Percentiles rank a stretch among this genome's conserved stretches.
These are phyloP conservation scores for Durio zibethinus DNA, from an alignment of 345 rosid species.

Conservation along the genomic window DNA sequence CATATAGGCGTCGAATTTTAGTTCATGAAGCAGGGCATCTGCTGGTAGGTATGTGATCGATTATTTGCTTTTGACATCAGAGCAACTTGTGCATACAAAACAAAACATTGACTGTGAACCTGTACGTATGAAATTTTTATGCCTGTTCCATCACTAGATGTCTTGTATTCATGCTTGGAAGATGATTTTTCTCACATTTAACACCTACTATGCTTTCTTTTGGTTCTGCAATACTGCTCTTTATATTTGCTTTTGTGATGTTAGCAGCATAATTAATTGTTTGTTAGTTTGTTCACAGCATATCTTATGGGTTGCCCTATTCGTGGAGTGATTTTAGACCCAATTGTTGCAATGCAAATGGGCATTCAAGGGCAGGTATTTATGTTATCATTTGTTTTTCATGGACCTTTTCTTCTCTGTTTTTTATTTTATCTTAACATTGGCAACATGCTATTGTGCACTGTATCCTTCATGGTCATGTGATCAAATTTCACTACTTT, in stretches of 20 bases:
- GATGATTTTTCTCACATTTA: slow-evolving; percentile 4
- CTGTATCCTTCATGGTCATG: neutral
- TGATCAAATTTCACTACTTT: neutral
- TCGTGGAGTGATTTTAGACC: slow-evolving; percentile 92
- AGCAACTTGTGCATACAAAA: neutral
- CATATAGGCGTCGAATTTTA: slow-evolving; percentile 69
- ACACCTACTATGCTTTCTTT: neutral
- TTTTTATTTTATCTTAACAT: neutral
- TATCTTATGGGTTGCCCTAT: slow-evolving; percentile 96
- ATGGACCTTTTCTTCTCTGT: neutral
- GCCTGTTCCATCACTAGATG: neutral
- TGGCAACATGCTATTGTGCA: neutral
- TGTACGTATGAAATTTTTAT: neutral
- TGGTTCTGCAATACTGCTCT: neutral
- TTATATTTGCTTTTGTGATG: neutral
- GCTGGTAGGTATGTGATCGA: slow-evolving; percentile 51
- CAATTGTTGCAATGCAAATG: slow-evolving; percentile 83
- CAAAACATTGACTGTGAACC: neutral
- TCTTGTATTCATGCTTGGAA: neutral
- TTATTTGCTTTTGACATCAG: slow-evolving; percentile 6
- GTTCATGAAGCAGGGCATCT: slow-evolving; percentile 98
- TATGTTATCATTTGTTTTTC: slow-evolving; percentile 1
- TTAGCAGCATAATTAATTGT: slow-evolving; percentile 4
- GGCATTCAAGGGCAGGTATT: slow-evolving; percentile 94
- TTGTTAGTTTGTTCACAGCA: slow-evolving; percentile 44